Conservation (phyloP, 345 rosid species). For the Luvunga scandens region DNA sequence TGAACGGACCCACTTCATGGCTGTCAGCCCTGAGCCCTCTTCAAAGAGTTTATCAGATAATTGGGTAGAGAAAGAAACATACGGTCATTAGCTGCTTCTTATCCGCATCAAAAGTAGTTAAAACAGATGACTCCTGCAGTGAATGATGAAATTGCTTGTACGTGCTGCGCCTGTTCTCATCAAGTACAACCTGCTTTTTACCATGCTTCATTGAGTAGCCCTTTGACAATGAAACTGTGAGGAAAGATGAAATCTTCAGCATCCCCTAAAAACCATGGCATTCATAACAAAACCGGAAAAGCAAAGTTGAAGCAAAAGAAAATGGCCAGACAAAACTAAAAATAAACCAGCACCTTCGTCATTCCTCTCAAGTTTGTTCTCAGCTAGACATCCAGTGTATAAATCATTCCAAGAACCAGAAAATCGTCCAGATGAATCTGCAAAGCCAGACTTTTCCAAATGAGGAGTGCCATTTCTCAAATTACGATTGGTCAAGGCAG, state of each 20-base stretch:
- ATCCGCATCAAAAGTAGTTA: constrained; percentile 43
- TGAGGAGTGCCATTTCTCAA: constrained; percentile 34
- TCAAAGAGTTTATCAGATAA: constrained; percentile 12
- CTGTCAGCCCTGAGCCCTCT: constrained; percentile 3
- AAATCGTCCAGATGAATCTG: constrained; percentile 37
- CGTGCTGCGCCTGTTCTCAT: constrained; percentile 58
- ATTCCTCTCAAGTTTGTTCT: constrained; percentile 47
- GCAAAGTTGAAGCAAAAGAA: neutral
- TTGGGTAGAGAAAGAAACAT: constrained; percentile 22
- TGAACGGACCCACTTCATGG: constrained; percentile 2
- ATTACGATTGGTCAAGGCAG: constrained; percentile 32
- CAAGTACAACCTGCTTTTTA: constrained; percentile 38
- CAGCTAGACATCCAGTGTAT: constrained; percentile 37
- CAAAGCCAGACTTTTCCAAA: constrained; percentile 35
- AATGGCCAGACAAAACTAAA: neutral
- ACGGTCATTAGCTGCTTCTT: constrained; percentile 59
- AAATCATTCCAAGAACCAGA: constrained; percentile 36
- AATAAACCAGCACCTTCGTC: constrained; percentile 49
- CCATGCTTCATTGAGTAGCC: constrained; percentile 43
- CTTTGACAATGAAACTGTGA: constrained; percentile 44
- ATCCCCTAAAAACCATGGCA: neutral
- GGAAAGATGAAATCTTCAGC: constrained; percentile 15
- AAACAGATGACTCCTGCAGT: constrained; percentile 34
- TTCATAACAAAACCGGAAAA: neutral
- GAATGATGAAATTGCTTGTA: constrained; percentile 40